Conservation (phyloP, 805 yeast genomes). For the Barnettozyma populi region DNA sequence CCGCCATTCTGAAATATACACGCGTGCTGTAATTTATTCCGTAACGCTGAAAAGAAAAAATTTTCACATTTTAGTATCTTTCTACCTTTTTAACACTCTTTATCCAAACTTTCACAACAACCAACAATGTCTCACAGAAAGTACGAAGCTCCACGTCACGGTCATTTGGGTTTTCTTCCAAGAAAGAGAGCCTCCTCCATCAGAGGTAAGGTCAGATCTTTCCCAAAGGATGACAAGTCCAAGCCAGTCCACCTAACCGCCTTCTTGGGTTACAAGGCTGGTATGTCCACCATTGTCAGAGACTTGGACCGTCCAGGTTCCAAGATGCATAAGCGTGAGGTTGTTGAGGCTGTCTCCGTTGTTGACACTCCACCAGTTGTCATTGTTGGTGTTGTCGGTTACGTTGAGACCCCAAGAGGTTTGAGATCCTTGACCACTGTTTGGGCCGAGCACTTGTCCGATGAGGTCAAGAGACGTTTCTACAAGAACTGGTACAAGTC, state of each 20-base stretch:
- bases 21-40: background rate
- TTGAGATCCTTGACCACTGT: conserved; percentile 98
- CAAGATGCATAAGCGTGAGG: conserved; percentile 99
- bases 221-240: conserved; percentile 97
- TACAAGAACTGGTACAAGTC: conserved; percentile 99
- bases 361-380: conserved; percentile 99
- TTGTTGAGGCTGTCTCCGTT: conserved; percentile 98
- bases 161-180: conserved; percentile 99
- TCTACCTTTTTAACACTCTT: conserved; percentile 9
- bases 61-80: conserved; percentile 17
- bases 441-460: conserved; percentile 99
- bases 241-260: conserved; percentile 99
- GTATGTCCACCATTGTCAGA: conserved; percentile 99
- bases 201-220: conserved; percentile 98
- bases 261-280: conserved; percentile 99
- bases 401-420: conserved; percentile 99
- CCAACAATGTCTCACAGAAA: conserved; percentile 95
- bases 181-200: conserved; percentile 99
- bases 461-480: conserved; percentile 99
- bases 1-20: background rate
- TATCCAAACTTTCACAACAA: conserved; percentile 20
- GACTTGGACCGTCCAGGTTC: conserved; percentile 99
- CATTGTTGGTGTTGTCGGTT: conserved; percentile 99
- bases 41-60: conserved; percentile 14
- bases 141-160: conserved; percentile 99